phyloP scores from a whole-genome alignment of 2,329 filamentous ascomycete genomes.

The Boeremia exigua region DNA sequence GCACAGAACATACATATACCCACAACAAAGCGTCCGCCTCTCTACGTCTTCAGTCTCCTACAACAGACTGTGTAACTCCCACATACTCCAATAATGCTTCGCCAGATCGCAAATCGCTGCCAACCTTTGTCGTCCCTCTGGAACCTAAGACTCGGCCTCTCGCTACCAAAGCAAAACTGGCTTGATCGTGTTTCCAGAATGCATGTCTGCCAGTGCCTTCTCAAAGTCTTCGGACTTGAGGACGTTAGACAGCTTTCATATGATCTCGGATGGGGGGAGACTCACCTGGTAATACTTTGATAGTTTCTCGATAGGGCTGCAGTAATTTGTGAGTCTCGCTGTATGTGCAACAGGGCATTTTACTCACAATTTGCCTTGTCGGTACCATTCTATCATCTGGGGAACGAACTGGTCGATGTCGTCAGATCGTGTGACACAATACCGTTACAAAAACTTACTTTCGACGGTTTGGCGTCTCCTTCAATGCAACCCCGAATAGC shows the following conservation, averaged over 20 bases:
- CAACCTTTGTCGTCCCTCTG: too few relatives aligned
- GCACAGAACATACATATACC: too few relatives aligned
- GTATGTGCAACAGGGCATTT: too few relatives aligned
- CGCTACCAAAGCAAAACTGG: conserved; percentile 50
- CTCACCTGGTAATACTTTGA: conserved; percentile 8
- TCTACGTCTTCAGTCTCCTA: neutral
- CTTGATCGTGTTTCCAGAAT: conserved; percentile 49
- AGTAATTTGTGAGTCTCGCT: neutral
- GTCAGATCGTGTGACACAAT: neutral
- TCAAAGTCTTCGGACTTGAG: conserved; percentile 49
- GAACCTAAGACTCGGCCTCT: neutral
- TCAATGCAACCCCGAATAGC: conserved; percentile 58
- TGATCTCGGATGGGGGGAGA: too few relatives aligned
- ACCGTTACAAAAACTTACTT: conserved; percentile 9
- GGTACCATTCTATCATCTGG: conserved; percentile 57
- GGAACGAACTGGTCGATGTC: conserved; percentile 49
- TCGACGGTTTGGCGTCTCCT: conserved; percentile 51
- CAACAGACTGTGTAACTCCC: neutral
- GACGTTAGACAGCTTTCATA: neutral
- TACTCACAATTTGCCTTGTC: conserved; percentile 51
- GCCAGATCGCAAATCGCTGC: neutral
- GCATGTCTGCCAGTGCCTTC: conserved; percentile 53
- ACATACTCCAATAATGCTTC: neutral
- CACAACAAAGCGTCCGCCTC: too few relatives aligned
- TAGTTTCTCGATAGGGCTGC: conserved; percentile 11